These are phyloP conservation scores for Exophiala sp. DNA, from an alignment of 2,329 filamentous ascomycete genomes.

Conservation along the genomic window DNA sequence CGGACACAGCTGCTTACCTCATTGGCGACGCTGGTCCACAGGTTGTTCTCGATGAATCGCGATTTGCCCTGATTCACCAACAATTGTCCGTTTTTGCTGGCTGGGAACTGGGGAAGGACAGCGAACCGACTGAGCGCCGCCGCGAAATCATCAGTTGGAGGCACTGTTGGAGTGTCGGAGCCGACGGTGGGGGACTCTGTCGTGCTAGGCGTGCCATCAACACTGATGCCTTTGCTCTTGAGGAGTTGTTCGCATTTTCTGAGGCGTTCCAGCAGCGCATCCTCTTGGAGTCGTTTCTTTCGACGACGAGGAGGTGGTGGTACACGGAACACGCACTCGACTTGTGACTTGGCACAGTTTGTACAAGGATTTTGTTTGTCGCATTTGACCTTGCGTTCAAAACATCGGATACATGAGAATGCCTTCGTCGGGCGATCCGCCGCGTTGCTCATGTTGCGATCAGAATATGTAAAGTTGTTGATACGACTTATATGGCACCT, in stretches of 20 bases:
- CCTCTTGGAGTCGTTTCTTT: constrained; percentile 29
- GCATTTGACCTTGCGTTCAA: constrained; percentile 42
- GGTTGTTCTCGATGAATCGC: constrained; percentile 28
- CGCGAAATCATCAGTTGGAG: not conserved
- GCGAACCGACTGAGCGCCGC: not conserved
- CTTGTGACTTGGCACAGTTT: constrained; percentile 42
- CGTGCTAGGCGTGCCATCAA: constrained; percentile 9
- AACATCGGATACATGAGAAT: constrained; percentile 30
- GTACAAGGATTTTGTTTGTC: constrained; percentile 40
- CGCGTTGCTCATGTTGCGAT: constrained; percentile 2
- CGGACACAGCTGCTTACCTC: constrained; percentile 8
- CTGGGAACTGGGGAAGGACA: constrained; percentile 2
- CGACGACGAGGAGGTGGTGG: constrained; percentile 29
- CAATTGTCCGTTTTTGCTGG: constrained; percentile 15
- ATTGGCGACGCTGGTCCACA: constrained; percentile 27
- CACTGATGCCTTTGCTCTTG: constrained; percentile 23
- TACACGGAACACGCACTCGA: constrained; percentile 36
- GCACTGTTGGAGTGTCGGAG: not conserved
- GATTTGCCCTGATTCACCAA: constrained; percentile 23
- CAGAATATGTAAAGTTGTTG: not conserved
- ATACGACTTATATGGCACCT: not conserved
- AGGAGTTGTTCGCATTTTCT: constrained; percentile 27
- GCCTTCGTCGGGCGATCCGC: constrained; percentile 16
- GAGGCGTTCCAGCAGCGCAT: constrained; percentile 26
- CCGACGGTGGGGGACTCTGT: not conserved